Base-by-base conservation (phyloP, 768 basidiomycete species). In the Stropharia rugosoannulata region DNA sequence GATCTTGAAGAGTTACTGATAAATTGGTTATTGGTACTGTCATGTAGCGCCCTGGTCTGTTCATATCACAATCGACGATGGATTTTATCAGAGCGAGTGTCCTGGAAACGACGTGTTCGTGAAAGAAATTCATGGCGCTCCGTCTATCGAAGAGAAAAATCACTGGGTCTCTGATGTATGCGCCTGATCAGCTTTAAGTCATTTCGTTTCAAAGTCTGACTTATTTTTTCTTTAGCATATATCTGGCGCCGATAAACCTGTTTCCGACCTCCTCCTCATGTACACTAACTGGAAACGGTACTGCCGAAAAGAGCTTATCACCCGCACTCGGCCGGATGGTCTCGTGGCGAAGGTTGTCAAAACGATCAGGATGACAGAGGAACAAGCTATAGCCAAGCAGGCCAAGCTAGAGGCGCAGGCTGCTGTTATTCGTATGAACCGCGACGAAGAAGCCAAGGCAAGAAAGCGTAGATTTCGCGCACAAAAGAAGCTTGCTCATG, bases 91-190 rank as follows among this genome's bases (percentile, higher is more conserved):
- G n/a, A 51, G 43, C 18, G 49, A 51, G 25, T 44, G 13, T 32
- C 44, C 58, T 12, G 36, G 49, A 35, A 51, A 52, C 49, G 58
- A 51, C 16, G 39, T 59, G 16, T 55, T 40, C 25, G 43, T 59
- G n/a, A 51, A 22, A 15, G 44, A 49, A 19, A 49, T 54, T 27
- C 54, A 59, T 36, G 58, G 58, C 42, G 58, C 58, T 22, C 55
- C 55, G 11, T 51, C 55, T 2, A 49, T 56, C 13, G 55, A 56
- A 39, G 49, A 56, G 41, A 56, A 56, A 48, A 42, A 56, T 41
- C 38, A 51, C 41, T 56, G 55, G 55, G 49, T 32, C 32, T 56
- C 55, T 32, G 55, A 56, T 13, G 58, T 59, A 51, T 41, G 54
- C 39, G 5, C n/a, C 32, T 13, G 18, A 7, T 46, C 25, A 8